Base-by-base conservation (phyloP, 495 filamentous ascomycete genomes). In the Penicillium canariense region DNA sequence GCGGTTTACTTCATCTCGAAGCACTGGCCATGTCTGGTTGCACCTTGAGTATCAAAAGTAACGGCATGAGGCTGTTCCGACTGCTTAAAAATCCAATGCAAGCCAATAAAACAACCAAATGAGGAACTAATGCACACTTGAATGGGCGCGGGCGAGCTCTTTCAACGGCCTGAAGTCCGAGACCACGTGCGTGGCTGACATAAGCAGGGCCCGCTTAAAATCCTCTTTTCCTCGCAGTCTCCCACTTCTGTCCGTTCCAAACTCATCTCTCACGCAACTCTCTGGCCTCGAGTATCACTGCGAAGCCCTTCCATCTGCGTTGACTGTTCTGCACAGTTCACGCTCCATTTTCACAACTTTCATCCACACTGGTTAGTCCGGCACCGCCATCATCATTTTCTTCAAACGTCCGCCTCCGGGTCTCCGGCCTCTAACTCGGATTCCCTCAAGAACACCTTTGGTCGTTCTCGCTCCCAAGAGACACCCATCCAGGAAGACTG, bases 391-490 rank as follows among this genome's bases (percentile, higher is more conserved):
- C 61, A 67, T 67, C 64, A 62, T 56, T 61, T 59, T 49, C 45
- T 34, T 55, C 48, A 57, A 25, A 34, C 47, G 12, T 40, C 52
- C 36, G 15, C 43, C 53, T 55, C 60, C 39, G 52, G 54, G 60
- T 58, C 40, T 67, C 58, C 62, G 59, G 54, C 58, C 42, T 68
- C 61, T 70, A 59, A 71, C 66, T 60, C 59, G 65, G 65, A 56
- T 60, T 67, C 59, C 59, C 54, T 35, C 43, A 68, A 71, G 59
- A 69, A 71, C 65, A 68, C 64, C 51, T 60, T 51, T 50, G 57
- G 60, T 69, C 69, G 66, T 67, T 76, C 70, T 67, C 67, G 56
- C 60, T 56, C 54, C 67, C 58, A 63, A 63, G 70, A 71, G 68
- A 73, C 70, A 73, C 56, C 65, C 63, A 64, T 59, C 60, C 51